phyloP scores from a whole-genome alignment of 257 asterid genomes.

The Solanum chiquidenum region DNA sequence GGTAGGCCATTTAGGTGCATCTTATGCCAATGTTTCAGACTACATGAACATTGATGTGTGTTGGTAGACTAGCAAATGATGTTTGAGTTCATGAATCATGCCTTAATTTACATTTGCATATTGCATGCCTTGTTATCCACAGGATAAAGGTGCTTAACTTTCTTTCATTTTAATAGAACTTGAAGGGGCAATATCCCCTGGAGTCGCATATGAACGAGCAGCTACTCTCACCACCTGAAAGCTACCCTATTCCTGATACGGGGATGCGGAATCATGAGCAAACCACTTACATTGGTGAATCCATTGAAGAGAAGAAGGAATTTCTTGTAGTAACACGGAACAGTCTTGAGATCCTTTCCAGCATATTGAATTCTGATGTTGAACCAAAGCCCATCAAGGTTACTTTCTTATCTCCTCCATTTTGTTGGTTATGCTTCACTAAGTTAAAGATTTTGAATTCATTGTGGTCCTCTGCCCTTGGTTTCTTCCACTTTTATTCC shows the following conservation, averaged over 20 bases:
- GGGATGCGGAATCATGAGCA: constrained; percentile 30
- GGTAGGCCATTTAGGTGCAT: neutral
- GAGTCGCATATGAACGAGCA: constrained; percentile 52
- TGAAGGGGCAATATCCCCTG: constrained; percentile 45
- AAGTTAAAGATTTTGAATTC: neutral
- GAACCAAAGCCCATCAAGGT: constrained; percentile 69
- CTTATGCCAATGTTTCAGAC: neutral
- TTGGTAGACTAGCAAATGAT: neutral
- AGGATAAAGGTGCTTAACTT: neutral
- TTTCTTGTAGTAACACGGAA: constrained; percentile 61
- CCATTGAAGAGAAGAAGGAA: constrained; percentile 62
- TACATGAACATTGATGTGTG: neutral
- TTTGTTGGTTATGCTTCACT: neutral
- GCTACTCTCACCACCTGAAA: constrained; percentile 44
- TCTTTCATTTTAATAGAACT: constrained; percentile 31
- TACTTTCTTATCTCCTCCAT: neutral
- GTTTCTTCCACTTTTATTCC: neutral
- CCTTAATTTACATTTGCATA: neutral
- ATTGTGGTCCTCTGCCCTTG: neutral
- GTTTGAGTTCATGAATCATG: neutral
- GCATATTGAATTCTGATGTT: constrained; percentile 64
- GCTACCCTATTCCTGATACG: constrained; percentile 47
- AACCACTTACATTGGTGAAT: constrained; percentile 31
- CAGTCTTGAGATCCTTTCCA: constrained; percentile 70
- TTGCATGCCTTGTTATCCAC: neutral